phyloP scores from a whole-genome alignment of 148 eudicot genomes.

The Simmondsia chinensis region DNA sequence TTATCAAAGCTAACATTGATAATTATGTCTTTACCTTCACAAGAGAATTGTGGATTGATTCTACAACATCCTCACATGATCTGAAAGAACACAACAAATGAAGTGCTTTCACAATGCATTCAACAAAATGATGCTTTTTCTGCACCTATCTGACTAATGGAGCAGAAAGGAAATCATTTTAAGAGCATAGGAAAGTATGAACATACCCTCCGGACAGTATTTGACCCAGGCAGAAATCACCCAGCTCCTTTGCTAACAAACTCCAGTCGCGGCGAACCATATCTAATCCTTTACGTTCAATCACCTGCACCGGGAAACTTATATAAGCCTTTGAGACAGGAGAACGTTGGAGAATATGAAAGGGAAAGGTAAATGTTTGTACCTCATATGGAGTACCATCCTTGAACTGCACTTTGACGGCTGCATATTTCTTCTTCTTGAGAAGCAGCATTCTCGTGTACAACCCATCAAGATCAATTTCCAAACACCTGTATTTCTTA shows the following conservation, averaged over 20 bases:
- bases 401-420: conserved; percentile 78
- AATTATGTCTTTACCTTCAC: conserved; percentile 45
- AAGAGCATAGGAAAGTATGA: conserved; percentile 1
- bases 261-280: conserved; percentile 99
- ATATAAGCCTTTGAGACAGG: conserved; percentile 3
- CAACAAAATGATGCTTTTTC: background rate
- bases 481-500: conserved; percentile 82
- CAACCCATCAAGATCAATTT: conserved; percentile 93
- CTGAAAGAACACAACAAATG: conserved; percentile 30
- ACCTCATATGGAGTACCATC: conserved; percentile 78
- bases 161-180: background rate
- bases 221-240: conserved; percentile 88
- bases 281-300: conserved; percentile 97
- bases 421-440: conserved; percentile 98
- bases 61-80: conserved; percentile 96
- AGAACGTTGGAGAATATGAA: no score
- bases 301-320: conserved; percentile 38
- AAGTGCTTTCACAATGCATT: background rate
- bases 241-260: conserved; percentile 80
- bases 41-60: conserved; percentile 74
- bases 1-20: no score
- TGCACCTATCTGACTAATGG: background rate
- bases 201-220: conserved; percentile 87
- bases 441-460: conserved; percentile 97
- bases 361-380: conserved; percentile 5